Percentiles rank a stretch among this genome's conserved stretches.
These are phyloP conservation scores for Globisporangium nunn DNA, from an alignment of 352 stramenopile genomes.

Conservation along the genomic window DNA sequence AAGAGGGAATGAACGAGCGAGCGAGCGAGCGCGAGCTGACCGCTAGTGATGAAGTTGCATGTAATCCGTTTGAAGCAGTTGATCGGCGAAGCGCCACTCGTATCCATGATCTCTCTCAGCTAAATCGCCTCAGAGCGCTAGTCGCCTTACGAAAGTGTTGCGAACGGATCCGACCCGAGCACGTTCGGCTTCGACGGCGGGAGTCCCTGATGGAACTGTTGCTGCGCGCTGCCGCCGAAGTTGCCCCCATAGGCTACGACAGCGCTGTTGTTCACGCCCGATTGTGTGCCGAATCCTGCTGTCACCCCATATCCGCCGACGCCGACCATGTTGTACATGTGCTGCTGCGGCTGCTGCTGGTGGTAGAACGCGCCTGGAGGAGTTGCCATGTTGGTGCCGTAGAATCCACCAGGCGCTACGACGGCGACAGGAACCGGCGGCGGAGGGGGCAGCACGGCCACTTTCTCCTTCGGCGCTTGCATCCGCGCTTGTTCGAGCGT, in stretches of 20 bases:
- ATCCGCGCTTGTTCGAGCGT: constrained; percentile 67
- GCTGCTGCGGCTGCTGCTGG: constrained; percentile 25
- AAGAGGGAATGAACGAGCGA: background rate
- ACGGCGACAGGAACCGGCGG: constrained; percentile 3
- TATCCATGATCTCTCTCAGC: background rate
- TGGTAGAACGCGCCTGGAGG: constrained; percentile 17
- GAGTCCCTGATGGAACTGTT: constrained; percentile 32
- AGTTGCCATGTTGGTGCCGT: constrained; percentile 12
- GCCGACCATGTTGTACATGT: constrained; percentile 28
- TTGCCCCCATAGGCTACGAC: constrained; percentile 16
- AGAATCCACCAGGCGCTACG: constrained; percentile 15
- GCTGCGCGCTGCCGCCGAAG: constrained; percentile 14
- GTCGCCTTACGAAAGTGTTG: constrained; percentile 38
- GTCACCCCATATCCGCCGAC: constrained; percentile 18
- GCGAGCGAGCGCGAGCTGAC: background rate
- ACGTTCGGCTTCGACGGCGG: constrained; percentile 19
- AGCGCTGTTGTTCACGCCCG: constrained; percentile 7
- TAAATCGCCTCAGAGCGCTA: background rate
- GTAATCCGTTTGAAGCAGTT: background rate
- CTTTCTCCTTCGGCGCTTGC: constrained; percentile 49
- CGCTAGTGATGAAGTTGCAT: background rate
- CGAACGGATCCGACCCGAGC: constrained; percentile 43
- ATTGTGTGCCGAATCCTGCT: constrained; percentile 6
- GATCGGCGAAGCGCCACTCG: no score
- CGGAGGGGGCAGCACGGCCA: constrained; percentile 48